Evolutionary conservation across 2,329 filamentous ascomycete species (phyloP).

Genomic region (Phoma sp.): DNA sequence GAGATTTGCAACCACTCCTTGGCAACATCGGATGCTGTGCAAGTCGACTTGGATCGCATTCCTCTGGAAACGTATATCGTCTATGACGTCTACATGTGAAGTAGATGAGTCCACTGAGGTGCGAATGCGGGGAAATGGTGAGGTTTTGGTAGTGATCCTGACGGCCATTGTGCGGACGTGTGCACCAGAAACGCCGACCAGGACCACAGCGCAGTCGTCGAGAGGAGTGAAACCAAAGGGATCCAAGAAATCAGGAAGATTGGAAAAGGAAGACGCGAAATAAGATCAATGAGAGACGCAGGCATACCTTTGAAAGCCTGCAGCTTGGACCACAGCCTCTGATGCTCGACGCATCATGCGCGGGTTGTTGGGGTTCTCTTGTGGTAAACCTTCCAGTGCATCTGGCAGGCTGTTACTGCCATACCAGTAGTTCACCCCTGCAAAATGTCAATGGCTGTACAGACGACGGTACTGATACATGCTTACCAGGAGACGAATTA

Average conservation of each 20-base stretch:
- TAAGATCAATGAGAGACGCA: not conserved
- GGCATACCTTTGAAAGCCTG: conserved; percentile 41
- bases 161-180: not conserved
- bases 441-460: conserved; percentile 20
- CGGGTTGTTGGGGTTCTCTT: conserved; percentile 29
- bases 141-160: not conserved
- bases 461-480: conserved; percentile 5
- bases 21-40: conserved; percentile 25
- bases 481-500: conserved; percentile 44
- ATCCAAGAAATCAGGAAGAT: too few species aligned
- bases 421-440: conserved; percentile 46
- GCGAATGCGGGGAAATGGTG: not conserved
- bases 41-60: conserved; percentile 9
- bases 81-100: not conserved
- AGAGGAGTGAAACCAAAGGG: too few species aligned
- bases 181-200: conserved; percentile 5
- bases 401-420: conserved; percentile 41
- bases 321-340: conserved; percentile 39
- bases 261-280: not conserved
- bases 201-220: conserved; percentile 2
- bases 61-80: not conserved
- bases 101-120: not conserved
- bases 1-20: conserved; percentile 28
- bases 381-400: conserved; percentile 34
- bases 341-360: conserved; percentile 45